These are phyloP conservation scores for Chrysoporthe deuterocubensis DNA, from an alignment of 2,329 filamentous ascomycete species.

Conservation along the genomic window DNA sequence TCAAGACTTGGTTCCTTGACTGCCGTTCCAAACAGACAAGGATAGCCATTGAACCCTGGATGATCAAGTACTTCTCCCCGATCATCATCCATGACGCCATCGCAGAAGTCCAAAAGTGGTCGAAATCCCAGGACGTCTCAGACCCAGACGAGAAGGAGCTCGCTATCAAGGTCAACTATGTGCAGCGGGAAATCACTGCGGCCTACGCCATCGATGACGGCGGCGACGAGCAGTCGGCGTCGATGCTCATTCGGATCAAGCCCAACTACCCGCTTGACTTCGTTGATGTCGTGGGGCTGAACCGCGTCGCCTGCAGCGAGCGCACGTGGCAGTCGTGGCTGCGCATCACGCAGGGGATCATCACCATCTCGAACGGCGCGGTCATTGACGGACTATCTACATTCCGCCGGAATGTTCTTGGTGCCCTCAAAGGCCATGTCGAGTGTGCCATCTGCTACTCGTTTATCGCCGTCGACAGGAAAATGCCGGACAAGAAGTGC, in stretches of 20 bases:
- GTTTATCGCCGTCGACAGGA: slow-evolving; percentile 86
- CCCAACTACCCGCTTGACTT: slow-evolving; percentile 80
- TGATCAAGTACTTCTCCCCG: slow-evolving; percentile 79
- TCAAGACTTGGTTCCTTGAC: slow-evolving; percentile 83
- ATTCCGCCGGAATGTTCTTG: slow-evolving; percentile 85
- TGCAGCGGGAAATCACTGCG: slow-evolving; percentile 77
- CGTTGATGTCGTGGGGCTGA: slow-evolving; percentile 75
- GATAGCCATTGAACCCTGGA: slow-evolving; percentile 81
- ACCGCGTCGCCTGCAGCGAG: slow-evolving; percentile 85
- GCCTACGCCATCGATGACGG: slow-evolving; percentile 69
- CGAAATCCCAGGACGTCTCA: slow-evolving; percentile 53
- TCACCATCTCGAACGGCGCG: slow-evolving; percentile 89
- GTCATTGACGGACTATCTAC: slow-evolving; percentile 85
- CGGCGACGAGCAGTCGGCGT: slow-evolving; percentile 77
- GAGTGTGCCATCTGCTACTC: slow-evolving; percentile 98
- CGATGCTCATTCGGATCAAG: slow-evolving; percentile 82
- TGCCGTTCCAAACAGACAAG: slow-evolving; percentile 81
- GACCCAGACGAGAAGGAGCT: slow-evolving; percentile 60
- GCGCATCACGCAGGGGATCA: slow-evolving; percentile 84
- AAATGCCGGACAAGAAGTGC: slow-evolving; percentile 89
- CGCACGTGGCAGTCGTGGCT: slow-evolving; percentile 94
- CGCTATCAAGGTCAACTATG: slow-evolving; percentile 71
- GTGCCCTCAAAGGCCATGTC: slow-evolving; percentile 86
- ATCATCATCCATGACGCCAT: slow-evolving; percentile 69
- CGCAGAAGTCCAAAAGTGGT: slow-evolving; percentile 71